These are phyloP conservation scores for Phytophthora parvispora DNA, from an alignment of 352 stramenopile species.

Conservation along the genomic window DNA sequence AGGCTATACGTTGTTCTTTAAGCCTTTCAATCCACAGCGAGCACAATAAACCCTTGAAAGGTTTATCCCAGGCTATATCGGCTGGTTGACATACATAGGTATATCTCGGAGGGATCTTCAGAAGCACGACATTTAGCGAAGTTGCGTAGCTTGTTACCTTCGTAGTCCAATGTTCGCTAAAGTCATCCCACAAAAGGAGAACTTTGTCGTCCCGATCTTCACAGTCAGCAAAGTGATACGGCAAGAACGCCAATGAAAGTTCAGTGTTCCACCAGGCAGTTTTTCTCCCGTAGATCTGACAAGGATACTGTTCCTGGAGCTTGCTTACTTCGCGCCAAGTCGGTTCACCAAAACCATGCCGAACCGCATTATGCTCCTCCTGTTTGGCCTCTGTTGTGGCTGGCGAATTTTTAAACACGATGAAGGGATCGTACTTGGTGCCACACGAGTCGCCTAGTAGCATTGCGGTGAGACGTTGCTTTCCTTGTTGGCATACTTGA, in stretches of 20 bases:
- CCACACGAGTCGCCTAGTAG: conserved; percentile 4
- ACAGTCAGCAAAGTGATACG: too few relatives aligned
- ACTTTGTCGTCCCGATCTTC: too few relatives aligned
- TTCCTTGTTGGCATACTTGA: conserved; percentile 8
- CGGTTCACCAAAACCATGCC: conserved; percentile 7
- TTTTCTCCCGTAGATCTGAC: too few relatives aligned
- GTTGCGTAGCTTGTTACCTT: neutral
- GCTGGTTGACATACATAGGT: too few relatives aligned
- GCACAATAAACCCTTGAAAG: neutral
- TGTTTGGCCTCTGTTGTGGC: neutral
- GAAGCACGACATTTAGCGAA: neutral
- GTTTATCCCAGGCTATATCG: neutral
- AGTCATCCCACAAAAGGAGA: too few relatives aligned
- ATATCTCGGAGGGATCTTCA: conserved; percentile 1
- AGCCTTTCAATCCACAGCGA: neutral
- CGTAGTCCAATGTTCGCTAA: too few relatives aligned
- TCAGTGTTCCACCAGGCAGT: too few relatives aligned
- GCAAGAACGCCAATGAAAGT: too few relatives aligned
- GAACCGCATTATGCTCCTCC: neutral
- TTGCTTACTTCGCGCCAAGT: too few relatives aligned
- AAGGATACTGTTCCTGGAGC: too few relatives aligned
- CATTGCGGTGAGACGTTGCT: conserved; percentile 5
- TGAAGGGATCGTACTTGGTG: conserved; percentile 5
- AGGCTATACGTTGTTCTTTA: neutral
- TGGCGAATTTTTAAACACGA: conserved; percentile 6